These are phyloP conservation scores for Pythium brassicae DNA, from an alignment of 352 stramenopile species.

Conservation along the genomic window DNA sequence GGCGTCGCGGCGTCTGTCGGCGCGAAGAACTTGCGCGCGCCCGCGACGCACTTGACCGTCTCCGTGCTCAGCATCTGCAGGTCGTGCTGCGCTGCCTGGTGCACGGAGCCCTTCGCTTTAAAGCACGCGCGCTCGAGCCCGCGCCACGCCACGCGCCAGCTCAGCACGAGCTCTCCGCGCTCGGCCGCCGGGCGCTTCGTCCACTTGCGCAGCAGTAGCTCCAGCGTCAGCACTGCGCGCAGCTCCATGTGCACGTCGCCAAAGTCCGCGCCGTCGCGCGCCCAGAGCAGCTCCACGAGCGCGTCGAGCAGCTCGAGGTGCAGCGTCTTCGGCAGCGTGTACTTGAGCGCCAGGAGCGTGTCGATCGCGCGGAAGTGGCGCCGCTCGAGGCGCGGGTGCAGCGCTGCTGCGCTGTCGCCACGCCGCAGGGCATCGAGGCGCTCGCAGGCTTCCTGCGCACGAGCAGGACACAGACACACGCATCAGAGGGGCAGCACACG, in stretches of 20 bases:
- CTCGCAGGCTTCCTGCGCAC: constrained; percentile 30
- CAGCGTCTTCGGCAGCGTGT: constrained; percentile 36
- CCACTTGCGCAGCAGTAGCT: constrained; percentile 57
- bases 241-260: constrained; percentile 53
- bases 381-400: background rate
- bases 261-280: constrained; percentile 30
- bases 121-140: constrained; percentile 56
- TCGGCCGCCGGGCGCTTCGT: constrained; percentile 23
- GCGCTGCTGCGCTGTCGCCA: background rate
- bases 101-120: constrained; percentile 24
- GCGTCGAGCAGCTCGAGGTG: constrained; percentile 40
- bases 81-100: constrained; percentile 31
- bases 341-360: constrained; percentile 64
- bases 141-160: constrained; percentile 41
- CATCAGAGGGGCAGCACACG: no score
- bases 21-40: constrained; percentile 42
- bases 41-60: constrained; percentile 48
- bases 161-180: constrained; percentile 21
- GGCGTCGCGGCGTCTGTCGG: constrained; percentile 18
- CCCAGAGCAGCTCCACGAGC: constrained; percentile 47
- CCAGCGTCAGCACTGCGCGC: constrained; percentile 29
- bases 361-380: constrained; percentile 57
- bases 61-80: constrained; percentile 29
- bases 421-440: constrained; percentile 25
- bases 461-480: background rate